Base-by-base conservation (phyloP, 2,329 filamentous ascomycete genomes). In the Paecilomyces dactylethromorphus region DNA sequence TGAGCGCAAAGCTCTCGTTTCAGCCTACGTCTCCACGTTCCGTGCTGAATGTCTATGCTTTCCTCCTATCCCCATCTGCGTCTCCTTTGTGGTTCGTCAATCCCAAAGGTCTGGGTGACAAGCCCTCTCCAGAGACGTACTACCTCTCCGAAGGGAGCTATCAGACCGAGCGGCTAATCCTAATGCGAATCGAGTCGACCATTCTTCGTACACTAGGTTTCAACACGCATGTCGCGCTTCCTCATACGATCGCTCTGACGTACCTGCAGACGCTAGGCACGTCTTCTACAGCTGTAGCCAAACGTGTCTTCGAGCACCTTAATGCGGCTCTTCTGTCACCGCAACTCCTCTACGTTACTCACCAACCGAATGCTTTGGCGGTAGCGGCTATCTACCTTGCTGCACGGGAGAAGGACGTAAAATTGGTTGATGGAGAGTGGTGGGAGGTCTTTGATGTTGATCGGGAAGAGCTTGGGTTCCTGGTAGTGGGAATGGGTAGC, bases 391-490 rank as follows among this genome's bases (percentile, higher is more conserved):
- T 97, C 32, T 99, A 97, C 71, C 84, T 91, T n/a, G 90, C 93
- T 0, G 89, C 91, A 0, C 83, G 87, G 52, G 92, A 97, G 64
- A 73, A 84, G 1, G 87, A 83, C 0, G 84, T 89, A 12, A 92
- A 90, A 72, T 82, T 97, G 76, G 91, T 93, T 0, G 89, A 89
- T 63, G 85, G 84, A 54, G 87, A 91, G 63, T 99, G 94, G 94
- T 99, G 94, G 94, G 92, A 97, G 74, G 91, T 97, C 0, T 97
- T 97, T 72, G 94, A 99, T 74, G 90, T 94, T 7, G 92, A 97
- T 68, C 82, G 94, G 55, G 94, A 99, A 78, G 92, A 96, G 71
- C 80, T 99, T 35, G 94, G 94, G 0, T 97, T 97, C 66, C 75
- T 97, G 59, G 92, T 96, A 3, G 90, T 97, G 11, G 92, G 83